Evolutionary conservation across 2,329 filamentous ascomycete genomes (phyloP).

Genomic region (Hyphodiscus sp.): DNA sequence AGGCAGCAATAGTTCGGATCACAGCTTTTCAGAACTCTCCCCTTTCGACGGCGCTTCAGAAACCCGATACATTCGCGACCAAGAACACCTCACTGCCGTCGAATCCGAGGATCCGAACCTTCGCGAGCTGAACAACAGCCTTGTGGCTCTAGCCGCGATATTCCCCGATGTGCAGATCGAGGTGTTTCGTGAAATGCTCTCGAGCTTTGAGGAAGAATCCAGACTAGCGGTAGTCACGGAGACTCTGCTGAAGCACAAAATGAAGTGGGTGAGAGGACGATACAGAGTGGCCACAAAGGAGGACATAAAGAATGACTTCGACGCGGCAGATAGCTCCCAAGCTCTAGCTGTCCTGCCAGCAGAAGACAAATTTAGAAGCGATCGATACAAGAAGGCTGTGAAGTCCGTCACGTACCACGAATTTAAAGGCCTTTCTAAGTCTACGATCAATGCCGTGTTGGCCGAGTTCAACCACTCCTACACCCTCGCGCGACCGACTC

Average conservation of each 20-base stretch:
- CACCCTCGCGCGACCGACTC: conserved; percentile 60
- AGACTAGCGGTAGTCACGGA: conserved; percentile 72
- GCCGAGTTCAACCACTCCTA: conserved; percentile 79
- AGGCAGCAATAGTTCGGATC: conserved; percentile 28
- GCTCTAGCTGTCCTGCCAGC: conserved; percentile 38
- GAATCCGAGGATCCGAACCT: conserved; percentile 53
- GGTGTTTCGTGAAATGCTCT: conserved; percentile 76
- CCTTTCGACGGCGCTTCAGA: conserved; percentile 7
- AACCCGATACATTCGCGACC: conserved; percentile 46
- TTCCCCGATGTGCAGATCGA: conserved; percentile 79
- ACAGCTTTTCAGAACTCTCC: conserved; percentile 23
- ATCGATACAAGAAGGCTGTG: conserved; percentile 62
- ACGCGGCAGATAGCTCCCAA: conserved; percentile 3
- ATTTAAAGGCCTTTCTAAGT: conserved; percentile 67
- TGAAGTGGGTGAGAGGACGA: conserved; percentile 64
- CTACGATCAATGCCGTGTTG: conserved; percentile 70
- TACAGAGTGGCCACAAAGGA: conserved; percentile 42
- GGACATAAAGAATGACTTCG: conserved; percentile 27
- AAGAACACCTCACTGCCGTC: conserved; percentile 44
- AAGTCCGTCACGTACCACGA: conserved; percentile 64
- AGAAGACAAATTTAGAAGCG: conserved; percentile 61
- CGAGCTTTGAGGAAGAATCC: conserved; percentile 68
- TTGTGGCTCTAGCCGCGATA: conserved; percentile 61
- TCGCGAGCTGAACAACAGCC: conserved; percentile 61
- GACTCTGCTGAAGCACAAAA: conserved; percentile 64